Conservation (phyloP, 2,329 filamentous ascomycete genomes). For the Diaporthe sp. region DNA sequence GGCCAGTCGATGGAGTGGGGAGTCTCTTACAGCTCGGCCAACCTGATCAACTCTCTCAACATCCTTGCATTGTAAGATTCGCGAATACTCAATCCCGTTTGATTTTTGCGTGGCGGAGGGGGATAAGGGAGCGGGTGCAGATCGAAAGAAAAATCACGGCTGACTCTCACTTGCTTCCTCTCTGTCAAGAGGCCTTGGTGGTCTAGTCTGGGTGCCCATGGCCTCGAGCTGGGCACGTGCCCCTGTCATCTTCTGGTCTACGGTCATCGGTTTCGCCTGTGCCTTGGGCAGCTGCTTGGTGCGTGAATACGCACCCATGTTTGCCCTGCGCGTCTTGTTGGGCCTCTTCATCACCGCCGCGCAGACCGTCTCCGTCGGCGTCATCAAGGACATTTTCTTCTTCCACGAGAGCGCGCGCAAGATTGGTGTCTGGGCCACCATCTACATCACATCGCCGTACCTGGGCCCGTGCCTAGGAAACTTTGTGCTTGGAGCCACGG, state of each 20-base stretch:
- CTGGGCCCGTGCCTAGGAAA: conserved; percentile 48
- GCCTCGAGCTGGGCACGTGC: conserved; percentile 43
- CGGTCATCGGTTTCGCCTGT: conserved; percentile 44
- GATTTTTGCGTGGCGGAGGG: not conserved
- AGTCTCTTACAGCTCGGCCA: not conserved
- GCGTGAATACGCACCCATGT: conserved; percentile 46
- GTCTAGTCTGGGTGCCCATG: conserved; percentile 45
- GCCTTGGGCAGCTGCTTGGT: conserved; percentile 46
- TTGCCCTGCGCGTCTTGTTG: conserved; percentile 50
- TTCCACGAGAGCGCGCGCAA: conserved; percentile 58
- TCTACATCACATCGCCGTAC: conserved; percentile 47
- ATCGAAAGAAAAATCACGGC: not conserved
- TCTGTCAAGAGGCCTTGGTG: not conserved
- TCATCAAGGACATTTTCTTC: conserved; percentile 63
- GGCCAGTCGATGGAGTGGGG: not conserved
- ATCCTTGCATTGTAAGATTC: not conserved
- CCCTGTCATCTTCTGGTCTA: conserved; percentile 48
- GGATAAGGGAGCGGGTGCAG: too few species aligned
- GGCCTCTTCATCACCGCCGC: conserved; percentile 61
- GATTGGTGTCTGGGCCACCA: conserved; percentile 49
- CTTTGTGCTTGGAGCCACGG: conserved; percentile 51
- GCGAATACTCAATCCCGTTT: not conserved
- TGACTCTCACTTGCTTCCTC: not conserved
- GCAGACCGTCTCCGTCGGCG: conserved; percentile 50
- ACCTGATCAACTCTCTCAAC: conserved; percentile 35